Evolutionary conservation across 2,329 filamentous ascomycete genomes (phyloP).

Genomic region (Cryphonectria nitschkei): DNA sequence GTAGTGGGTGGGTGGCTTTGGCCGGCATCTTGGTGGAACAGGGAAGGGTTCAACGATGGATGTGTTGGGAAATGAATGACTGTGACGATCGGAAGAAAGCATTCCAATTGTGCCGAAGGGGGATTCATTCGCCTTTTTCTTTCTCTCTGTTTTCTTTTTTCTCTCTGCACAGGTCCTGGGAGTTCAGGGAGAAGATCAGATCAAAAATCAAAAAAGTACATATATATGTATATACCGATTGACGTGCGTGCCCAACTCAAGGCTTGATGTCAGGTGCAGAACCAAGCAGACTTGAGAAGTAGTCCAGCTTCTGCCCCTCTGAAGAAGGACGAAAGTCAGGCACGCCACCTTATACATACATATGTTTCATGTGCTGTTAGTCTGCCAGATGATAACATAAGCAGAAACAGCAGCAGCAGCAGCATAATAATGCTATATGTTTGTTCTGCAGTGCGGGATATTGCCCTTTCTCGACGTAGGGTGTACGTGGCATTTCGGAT

Average conservation of each 20-base stretch:
- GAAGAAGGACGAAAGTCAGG: no score
- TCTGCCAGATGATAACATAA: slow-evolving; percentile 18
- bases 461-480: neutral
- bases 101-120: slow-evolving; percentile 7
- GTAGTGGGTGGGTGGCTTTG: neutral
- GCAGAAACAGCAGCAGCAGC: slow-evolving; percentile 6
- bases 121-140: neutral
- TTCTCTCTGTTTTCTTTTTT: neutral
- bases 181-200: slow-evolving; percentile 21
- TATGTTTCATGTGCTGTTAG: neutral
- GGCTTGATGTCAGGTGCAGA: neutral
- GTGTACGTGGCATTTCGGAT: neutral
- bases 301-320: no score
- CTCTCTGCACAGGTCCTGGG: slow-evolving; percentile 22
- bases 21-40: neutral
- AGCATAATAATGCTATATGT: neutral
- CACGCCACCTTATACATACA: neutral
- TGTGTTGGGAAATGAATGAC: neutral
- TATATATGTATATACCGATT: slow-evolving; percentile 11
- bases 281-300: no score
- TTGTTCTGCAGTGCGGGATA: neutral
- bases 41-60: neutral
- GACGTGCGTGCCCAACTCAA: neutral
- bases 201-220: slow-evolving; percentile 17
- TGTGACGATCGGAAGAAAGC: slow-evolving; percentile 8